These are phyloP conservation scores for Leonotis leonurus DNA, from an alignment of 257 asterid genomes.

Conservation along the genomic window DNA sequence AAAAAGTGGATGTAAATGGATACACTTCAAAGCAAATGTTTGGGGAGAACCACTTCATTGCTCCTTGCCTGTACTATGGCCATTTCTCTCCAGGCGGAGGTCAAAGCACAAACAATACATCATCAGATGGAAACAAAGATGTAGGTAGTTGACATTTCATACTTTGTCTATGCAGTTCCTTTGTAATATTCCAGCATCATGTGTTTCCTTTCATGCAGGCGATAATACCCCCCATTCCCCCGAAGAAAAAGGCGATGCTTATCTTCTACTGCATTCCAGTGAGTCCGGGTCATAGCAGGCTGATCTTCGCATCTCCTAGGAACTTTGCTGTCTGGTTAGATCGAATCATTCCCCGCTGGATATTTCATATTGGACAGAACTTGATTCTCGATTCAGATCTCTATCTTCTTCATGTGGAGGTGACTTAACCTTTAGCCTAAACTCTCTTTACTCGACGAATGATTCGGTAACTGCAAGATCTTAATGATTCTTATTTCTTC, in stretches of 20 bases:
- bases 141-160: constrained; percentile 23
- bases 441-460: too few species aligned
- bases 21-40: constrained; percentile 37
- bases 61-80: constrained; percentile 64
- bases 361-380: constrained; percentile 70
- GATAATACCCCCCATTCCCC: constrained; percentile 19
- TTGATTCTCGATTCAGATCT: constrained; percentile 76
- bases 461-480: not conserved
- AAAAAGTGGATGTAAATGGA: constrained; percentile 46
- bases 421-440: constrained; percentile 6
- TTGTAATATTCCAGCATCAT: not conserved
- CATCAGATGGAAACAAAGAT: constrained; percentile 34
- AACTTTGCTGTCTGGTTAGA: constrained; percentile 67
- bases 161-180: not conserved
- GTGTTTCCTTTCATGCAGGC: constrained; percentile 35
- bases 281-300: constrained; percentile 80
- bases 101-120: constrained; percentile 23
- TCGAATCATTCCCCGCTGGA: constrained; percentile 60
- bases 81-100: constrained; percentile 32
- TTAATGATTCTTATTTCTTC: not conserved
- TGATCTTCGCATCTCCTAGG: constrained; percentile 61
- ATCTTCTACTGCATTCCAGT: constrained; percentile 73
- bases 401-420: constrained; percentile 83
- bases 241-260: constrained; percentile 31
- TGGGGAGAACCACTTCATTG: constrained; percentile 37